phyloP scores from a whole-genome alignment of 352 stramenopile species.

The Phytopythium litorale region DNA sequence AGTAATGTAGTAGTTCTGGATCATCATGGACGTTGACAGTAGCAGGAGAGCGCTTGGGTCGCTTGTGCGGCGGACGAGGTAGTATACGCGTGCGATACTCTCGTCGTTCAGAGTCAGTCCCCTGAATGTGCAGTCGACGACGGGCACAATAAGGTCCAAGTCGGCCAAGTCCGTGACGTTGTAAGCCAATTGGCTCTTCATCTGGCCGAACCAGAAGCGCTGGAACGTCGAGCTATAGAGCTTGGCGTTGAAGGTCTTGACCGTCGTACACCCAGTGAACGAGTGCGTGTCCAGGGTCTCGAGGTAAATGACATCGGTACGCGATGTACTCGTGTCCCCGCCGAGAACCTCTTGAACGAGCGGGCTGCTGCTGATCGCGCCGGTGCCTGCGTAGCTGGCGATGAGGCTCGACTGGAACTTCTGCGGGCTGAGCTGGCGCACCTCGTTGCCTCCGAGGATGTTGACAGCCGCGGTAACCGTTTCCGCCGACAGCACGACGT shows the following conservation, averaged over 20 bases:
- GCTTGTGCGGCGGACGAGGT: slow-evolving; percentile 15
- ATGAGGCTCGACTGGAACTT: slow-evolving; percentile 15
- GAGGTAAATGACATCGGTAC: slow-evolving; percentile 27
- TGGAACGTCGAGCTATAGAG: slow-evolving; percentile 22
- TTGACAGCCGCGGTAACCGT: no score
- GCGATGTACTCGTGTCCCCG: slow-evolving; percentile 21
- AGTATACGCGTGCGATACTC: slow-evolving; percentile 18
- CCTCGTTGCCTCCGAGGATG: no score
- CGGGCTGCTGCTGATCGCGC: slow-evolving; percentile 25
- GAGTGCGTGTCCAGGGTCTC: slow-evolving; percentile 15
- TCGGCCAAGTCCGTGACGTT: slow-evolving; percentile 26
- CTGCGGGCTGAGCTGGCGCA: no score
- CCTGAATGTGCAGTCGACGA: slow-evolving; percentile 22
- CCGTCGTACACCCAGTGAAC: slow-evolving; percentile 10
- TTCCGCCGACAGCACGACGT: no score
- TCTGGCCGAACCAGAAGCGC: slow-evolving; percentile 11
- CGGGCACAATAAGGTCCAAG: slow-evolving; percentile 16
- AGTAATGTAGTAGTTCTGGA: slow-evolving; percentile 22
- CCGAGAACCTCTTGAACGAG: slow-evolving; percentile 22
- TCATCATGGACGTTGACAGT: slow-evolving; percentile 16
- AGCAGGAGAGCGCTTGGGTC: slow-evolving; percentile 17
- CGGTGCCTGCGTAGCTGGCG: slow-evolving; percentile 17
- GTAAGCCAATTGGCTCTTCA: slow-evolving; percentile 21
- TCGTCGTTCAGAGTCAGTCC: slow-evolving; percentile 12
- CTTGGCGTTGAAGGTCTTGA: slow-evolving; percentile 11